A percentile compares a stretch with the other conserved stretches of the same genome.
These are phyloP conservation scores for Thalassiosira mediterranea DNA, from an alignment of 352 stramenopile species.

Conservation along the genomic window DNA sequence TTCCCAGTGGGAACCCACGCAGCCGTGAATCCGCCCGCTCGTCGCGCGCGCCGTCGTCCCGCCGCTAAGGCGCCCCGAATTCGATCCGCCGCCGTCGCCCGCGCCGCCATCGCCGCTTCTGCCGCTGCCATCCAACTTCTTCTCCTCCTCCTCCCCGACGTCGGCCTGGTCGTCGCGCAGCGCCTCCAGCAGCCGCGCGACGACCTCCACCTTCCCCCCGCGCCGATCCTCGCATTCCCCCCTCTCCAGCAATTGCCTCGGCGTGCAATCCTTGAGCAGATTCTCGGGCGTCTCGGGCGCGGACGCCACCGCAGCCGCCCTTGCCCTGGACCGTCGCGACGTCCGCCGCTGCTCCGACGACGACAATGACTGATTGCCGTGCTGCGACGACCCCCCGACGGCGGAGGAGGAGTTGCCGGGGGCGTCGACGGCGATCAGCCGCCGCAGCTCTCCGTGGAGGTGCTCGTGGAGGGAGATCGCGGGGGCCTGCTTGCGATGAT, in stretches of 20 bases:
- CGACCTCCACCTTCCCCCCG: conserved; percentile 34
- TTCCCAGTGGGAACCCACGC: conserved; percentile 57
- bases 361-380: not conserved
- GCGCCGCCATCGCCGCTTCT: not conserved
- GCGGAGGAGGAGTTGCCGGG: not conserved
- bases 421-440: conserved; percentile 18
- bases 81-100: not conserved
- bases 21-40: conserved; percentile 53
- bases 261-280: conserved; percentile 17
- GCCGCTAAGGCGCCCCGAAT: too few relatives aligned
- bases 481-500: not conserved
- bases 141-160: not conserved
- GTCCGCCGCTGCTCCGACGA: not conserved
- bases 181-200: conserved; percentile 31
- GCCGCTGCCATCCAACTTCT: too few relatives aligned
- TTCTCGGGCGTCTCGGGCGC: not conserved
- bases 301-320: not conserved
- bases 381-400: too few relatives aligned
- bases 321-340: not conserved
- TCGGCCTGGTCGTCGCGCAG: conserved; percentile 35
- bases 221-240: conserved; percentile 37
- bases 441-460: conserved; percentile 31
- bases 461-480: conserved; percentile 29
- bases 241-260: conserved; percentile 23
- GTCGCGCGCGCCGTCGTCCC: not conserved